Conservation (phyloP, 1,139 yeast genomes). For the Groenewaldozyma sp. region DNA sequence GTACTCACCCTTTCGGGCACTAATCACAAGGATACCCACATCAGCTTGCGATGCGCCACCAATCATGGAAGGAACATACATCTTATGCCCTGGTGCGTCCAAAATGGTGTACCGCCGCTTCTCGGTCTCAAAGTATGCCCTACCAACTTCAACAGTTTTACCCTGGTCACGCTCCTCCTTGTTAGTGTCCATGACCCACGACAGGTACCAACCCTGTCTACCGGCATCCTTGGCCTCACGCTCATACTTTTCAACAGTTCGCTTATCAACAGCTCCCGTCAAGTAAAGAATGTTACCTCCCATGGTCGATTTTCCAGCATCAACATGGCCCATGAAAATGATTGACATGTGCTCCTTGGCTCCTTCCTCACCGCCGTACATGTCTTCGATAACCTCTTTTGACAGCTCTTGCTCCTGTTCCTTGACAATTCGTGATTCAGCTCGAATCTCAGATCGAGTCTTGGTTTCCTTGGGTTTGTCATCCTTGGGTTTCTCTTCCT, state of each 20-base stretch:
- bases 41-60: conserved; percentile 99
- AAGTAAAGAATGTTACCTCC: conserved; percentile 92
- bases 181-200: conserved; percentile 99
- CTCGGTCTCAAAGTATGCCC: conserved; percentile 94
- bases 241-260: conserved; percentile 98
- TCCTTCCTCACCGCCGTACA: conserved; percentile 66
- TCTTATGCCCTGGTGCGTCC: conserved; percentile 99
- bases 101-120: conserved; percentile 94
- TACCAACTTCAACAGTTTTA: conserved; percentile 98
- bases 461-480: conserved; percentile 10
- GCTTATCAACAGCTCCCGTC: conserved; percentile 96
- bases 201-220: conserved; percentile 98
- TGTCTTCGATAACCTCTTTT: conserved; percentile 76
- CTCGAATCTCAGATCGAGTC: conserved; percentile 14
- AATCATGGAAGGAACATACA: conserved; percentile 98
- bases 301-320: conserved; percentile 99
- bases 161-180: conserved; percentile 98
- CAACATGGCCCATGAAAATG: conserved; percentile 99
- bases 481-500: conserved; percentile 9
- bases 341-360: conserved; percentile 87
- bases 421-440: conserved; percentile 43
- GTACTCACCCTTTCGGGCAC: conserved; percentile 98
- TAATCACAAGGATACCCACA: conserved; percentile 90
- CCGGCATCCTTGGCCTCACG: conserved; percentile 99
- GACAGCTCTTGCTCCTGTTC: conserved; percentile 85